Percentiles rank a stretch among this genome's conserved stretches.
Conservation (phyloP, 2,329 filamentous ascomycete genomes). For the Cladobotryum protrusum region DNA sequence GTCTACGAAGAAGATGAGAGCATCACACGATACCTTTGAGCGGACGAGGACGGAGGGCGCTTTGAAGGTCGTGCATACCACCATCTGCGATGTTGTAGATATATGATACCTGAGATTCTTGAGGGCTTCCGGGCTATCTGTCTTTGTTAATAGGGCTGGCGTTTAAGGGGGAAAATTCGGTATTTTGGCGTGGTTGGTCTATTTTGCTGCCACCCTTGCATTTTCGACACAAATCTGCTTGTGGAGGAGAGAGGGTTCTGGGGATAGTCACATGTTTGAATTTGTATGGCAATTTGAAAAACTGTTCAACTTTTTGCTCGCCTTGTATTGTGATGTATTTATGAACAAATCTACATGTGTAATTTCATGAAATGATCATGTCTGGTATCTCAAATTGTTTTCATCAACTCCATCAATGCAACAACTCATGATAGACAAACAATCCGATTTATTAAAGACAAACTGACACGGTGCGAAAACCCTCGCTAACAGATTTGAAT, state of each 20-base stretch:
- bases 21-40: not conserved
- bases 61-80: not conserved
- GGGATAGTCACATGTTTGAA: too few species aligned
- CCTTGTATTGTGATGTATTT: too few species aligned
- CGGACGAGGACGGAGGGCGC: not conserved
- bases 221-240: too few species aligned
- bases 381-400: not conserved
- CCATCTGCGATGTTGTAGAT: constrained; percentile 16
- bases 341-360: too few species aligned
- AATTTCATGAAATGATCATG: not conserved
- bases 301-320: too few species aligned
- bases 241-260: not conserved
- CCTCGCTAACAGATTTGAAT: constrained; percentile 1
- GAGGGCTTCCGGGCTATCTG: constrained; percentile 19
- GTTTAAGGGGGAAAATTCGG: constrained; percentile 27
- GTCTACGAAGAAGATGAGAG: not conserved
- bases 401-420: too few species aligned
- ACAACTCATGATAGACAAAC: too few species aligned
- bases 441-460: too few species aligned
- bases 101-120: constrained; percentile 26
- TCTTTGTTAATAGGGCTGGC: constrained; percentile 21
- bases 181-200: constrained; percentile 11
- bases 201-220: too few species aligned
- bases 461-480: too few species aligned
- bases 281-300: too few species aligned